Percentiles rank a stretch among this genome's conserved stretches.
These are phyloP conservation scores for Petunia axillaris DNA, from an alignment of 257 asterid species.

Conservation along the genomic window DNA sequence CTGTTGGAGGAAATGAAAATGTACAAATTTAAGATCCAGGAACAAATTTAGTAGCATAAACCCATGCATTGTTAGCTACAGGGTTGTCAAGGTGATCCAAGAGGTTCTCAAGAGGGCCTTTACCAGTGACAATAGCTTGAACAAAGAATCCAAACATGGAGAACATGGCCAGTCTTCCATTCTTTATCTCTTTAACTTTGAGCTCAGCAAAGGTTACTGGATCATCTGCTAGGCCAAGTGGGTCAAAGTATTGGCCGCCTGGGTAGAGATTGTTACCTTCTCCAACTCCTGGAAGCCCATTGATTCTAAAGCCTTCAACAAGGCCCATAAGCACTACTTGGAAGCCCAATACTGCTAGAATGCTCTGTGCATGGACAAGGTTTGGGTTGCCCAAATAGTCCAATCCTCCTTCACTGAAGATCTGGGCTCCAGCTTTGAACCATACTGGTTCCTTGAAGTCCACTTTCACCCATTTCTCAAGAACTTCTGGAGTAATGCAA, in stretches of 20 bases:
- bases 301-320: constrained; percentile 75
- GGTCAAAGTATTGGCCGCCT: constrained; percentile 84
- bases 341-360: constrained; percentile 75
- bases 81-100: constrained; percentile 84
- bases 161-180: constrained; percentile 81
- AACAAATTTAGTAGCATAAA: constrained; percentile 70
- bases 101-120: constrained; percentile 72
- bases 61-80: constrained; percentile 86
- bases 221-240: constrained; percentile 76
- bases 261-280: constrained; percentile 85
- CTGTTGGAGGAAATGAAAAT: neutral
- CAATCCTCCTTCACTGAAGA: constrained; percentile 76
- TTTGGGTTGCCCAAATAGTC: constrained; percentile 83
- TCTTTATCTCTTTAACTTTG: constrained; percentile 83
- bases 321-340: constrained; percentile 85
- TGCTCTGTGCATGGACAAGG: constrained; percentile 84
- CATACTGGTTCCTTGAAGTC: constrained; percentile 79
- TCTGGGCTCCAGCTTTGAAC: constrained; percentile 87
- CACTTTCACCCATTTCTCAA: constrained; percentile 56
- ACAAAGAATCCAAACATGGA: constrained; percentile 78
- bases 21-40: constrained; percentile 56
- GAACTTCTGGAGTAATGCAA: constrained; percentile 80
- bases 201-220: constrained; percentile 73
- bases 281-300: constrained; percentile 80
- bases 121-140: constrained; percentile 66